Base-by-base conservation (phyloP, 169 alveolate species). In the Babesia bovis region DNA sequence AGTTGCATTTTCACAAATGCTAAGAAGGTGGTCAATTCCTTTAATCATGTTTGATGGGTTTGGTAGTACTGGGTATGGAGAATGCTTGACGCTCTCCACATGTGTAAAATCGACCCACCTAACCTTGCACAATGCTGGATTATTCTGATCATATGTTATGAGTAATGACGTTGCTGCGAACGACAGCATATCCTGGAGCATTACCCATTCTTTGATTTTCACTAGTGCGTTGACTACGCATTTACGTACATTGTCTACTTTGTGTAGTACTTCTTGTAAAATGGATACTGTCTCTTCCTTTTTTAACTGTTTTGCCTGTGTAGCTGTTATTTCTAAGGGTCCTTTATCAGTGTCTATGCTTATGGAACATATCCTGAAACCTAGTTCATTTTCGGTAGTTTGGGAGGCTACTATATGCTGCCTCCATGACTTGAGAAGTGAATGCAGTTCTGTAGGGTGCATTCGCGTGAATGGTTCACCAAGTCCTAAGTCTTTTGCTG, bases 81-180 rank as follows among this genome's bases (percentile, higher is more conserved):
- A 63, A 41, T 49, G 60, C 7, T 38, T 63, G 59, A 49, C 26
- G 50, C 73, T 50, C 53, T 70, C 53, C n/a, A 81, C 82, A 59
- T 81, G 79, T 21, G 78, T 72, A 74, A 81, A 81, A 66, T 81
- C 88, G 9, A 81, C 73, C 88, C 88, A 81, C 69, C 57, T 69
- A 13, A 72, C 68, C 1, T 38, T 63, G 33, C 65, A 72, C 30
- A n/a, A 45, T 4, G 33, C 4, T 25, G 51, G 58, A 60, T 70
- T 21, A 25, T 15, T 36, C 47, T 58, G 84, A 49, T 81, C 88
- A 49, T 60, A 81, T 5, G 73, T 65, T 21, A 71, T 51, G 38
- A 81, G 81, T 9, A 81, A 30, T 6, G 88, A 81, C 41, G 88
- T 66, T 47, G 88, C 88, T 19, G 70, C 25, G 47, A 81, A 45